Evolutionary conservation across 352 stramenopile genomes (phyloP).

Genomic region (Globisporangium radiosum): DNA sequence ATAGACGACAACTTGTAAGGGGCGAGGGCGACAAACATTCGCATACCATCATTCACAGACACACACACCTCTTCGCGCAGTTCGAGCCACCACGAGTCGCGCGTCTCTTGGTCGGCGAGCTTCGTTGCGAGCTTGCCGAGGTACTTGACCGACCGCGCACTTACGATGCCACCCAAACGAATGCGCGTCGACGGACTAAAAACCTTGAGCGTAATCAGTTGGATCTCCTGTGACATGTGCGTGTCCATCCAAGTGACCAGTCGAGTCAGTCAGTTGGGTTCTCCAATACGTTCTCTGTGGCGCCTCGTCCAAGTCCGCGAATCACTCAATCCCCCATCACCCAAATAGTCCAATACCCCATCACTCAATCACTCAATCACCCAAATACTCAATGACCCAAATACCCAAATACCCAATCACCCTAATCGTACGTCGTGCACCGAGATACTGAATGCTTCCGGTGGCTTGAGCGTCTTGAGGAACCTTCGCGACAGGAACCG

Average conservation of each 20-base stretch:
- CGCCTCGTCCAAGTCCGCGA: too few species aligned
- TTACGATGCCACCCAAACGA: slow-evolving; percentile 79
- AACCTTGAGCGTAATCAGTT: slow-evolving; percentile 92
- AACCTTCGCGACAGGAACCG: slow-evolving; percentile 46
- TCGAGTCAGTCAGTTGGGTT: not conserved
- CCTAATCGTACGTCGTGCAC: slow-evolving; percentile 53
- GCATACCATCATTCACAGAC: too few species aligned
- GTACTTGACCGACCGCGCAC: slow-evolving; percentile 85
- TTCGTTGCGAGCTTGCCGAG: slow-evolving; percentile 91
- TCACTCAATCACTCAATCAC: too few species aligned
- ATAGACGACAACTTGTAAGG: too few species aligned
- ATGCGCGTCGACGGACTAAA: slow-evolving; percentile 83
- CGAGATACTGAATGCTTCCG: slow-evolving; percentile 67
- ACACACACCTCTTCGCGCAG: slow-evolving; percentile 89
- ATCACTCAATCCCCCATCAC: not conserved
- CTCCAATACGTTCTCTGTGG: not conserved
- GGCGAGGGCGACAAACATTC: not conserved
- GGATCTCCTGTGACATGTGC: slow-evolving; percentile 69
- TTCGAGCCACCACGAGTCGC: slow-evolving; percentile 97
- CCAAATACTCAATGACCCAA: too few species aligned
- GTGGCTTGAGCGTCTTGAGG: slow-evolving; percentile 37
- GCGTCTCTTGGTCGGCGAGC: slow-evolving; percentile 94
- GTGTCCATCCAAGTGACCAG: not conserved
- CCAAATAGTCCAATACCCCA: too few species aligned
- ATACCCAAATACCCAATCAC: too few species aligned